Evolutionary conservation across 805 yeast species (phyloP).

Genomic region (Lipomyces sp.): DNA sequence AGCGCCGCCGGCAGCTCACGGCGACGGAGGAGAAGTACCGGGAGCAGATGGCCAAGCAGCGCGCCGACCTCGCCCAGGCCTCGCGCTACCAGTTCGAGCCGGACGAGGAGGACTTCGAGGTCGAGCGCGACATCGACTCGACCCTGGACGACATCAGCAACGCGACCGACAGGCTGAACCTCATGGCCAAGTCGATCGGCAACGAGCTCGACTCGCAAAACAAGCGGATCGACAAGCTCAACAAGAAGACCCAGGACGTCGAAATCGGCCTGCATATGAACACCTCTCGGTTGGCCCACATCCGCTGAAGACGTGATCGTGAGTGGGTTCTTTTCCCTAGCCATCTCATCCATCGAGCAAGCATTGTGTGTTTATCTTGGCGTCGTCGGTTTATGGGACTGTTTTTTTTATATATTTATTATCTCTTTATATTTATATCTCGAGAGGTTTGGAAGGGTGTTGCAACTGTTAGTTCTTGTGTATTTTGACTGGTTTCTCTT

Average conservation of each 20-base stretch:
- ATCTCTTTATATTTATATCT: too few species aligned
- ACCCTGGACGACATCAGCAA: slow-evolving; percentile 76
- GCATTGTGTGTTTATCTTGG: slow-evolving; percentile 1
- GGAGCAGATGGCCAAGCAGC: slow-evolving; percentile 48
- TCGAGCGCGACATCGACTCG: slow-evolving; percentile 81
- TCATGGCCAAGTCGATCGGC: slow-evolving; percentile 67
- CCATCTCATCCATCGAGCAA: too few species aligned
- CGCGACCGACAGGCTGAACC: slow-evolving; percentile 66
- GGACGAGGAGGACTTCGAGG: slow-evolving; percentile 88
- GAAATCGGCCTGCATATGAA: slow-evolving; percentile 82
- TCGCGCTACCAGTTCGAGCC: slow-evolving; percentile 76
- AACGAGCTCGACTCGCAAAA: slow-evolving; percentile 80
- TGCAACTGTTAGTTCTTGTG: too few species aligned
- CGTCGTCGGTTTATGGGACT: background rate
- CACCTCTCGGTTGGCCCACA: slow-evolving; percentile 61
- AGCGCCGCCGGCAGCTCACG: slow-evolving; percentile 24
- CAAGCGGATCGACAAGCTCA: slow-evolving; percentile 65
- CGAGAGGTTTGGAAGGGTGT: background rate
- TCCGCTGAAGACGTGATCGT: too few species aligned
- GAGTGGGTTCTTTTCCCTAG: too few species aligned
- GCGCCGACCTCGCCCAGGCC: slow-evolving; percentile 54
- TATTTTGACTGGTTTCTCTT: too few species aligned
- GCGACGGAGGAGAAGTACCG: slow-evolving; percentile 23
- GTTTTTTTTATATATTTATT: background rate
- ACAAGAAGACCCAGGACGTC: slow-evolving; percentile 77